Percentiles rank a stretch among this genome's conserved stretches.
Conservation (phyloP, 2,329 filamentous ascomycete genomes). For the Neopestalotiopsis sp. region DNA sequence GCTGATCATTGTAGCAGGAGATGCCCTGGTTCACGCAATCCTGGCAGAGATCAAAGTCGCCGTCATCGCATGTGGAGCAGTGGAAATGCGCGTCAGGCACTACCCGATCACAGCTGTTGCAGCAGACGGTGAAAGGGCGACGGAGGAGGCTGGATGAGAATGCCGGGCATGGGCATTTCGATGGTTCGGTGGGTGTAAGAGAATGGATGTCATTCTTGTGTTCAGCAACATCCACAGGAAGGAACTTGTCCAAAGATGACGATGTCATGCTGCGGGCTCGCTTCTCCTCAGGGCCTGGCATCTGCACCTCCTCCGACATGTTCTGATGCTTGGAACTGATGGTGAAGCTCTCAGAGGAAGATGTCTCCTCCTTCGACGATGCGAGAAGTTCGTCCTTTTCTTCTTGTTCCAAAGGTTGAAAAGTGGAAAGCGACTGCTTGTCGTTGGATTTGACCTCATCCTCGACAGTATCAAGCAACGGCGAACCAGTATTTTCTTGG, state of each 20-base stretch:
- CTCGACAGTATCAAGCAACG: slow-evolving; percentile 53
- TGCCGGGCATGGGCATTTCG: not conserved
- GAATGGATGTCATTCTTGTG: not conserved
- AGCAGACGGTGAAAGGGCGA: slow-evolving; percentile 81
- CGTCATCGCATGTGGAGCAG: slow-evolving; percentile 90
- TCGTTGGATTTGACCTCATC: slow-evolving; percentile 47
- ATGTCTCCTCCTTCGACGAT: not conserved
- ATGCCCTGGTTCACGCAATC: slow-evolving; percentile 77
- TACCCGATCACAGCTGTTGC: slow-evolving; percentile 83
- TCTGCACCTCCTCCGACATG: not conserved
- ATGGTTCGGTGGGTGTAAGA: not conserved
- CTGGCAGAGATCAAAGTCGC: slow-evolving; percentile 92
- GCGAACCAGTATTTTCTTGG: slow-evolving; percentile 45
- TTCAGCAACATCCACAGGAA: slow-evolving; percentile 2
- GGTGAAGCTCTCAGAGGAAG: slow-evolving; percentile 8
- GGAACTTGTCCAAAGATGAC: slow-evolving; percentile 15
- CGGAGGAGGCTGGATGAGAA: slow-evolving; percentile 25
- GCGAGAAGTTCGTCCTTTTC: slow-evolving; percentile 5
- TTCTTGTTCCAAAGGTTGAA: slow-evolving; percentile 17
- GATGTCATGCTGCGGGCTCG: slow-evolving; percentile 31
- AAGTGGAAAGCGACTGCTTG: no score
- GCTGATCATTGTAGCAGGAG: slow-evolving; percentile 77
- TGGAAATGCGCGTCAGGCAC: slow-evolving; percentile 90
- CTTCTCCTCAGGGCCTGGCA: slow-evolving; percentile 31
- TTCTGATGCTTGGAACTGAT: no score